Base-by-base conservation (phyloP, 2,329 filamentous ascomycete species). In the Thelonectria blattea region DNA sequence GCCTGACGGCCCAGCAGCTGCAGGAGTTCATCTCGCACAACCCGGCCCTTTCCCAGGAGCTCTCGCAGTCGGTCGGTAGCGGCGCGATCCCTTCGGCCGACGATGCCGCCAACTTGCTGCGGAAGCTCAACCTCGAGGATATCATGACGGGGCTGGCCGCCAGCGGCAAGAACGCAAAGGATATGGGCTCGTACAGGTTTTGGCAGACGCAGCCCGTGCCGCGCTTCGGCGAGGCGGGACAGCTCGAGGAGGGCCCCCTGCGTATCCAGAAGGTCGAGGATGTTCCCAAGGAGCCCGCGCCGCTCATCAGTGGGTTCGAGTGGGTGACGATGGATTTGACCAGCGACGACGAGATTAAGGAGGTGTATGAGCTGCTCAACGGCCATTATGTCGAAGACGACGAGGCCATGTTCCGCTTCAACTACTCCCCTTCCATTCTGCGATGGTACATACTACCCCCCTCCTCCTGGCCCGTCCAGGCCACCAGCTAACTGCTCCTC, bases 131-230 rank as follows among this genome's bases (percentile, higher is more conserved):
- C 65, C 79, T 91, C 56, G 84, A 88, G 72, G 88, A 92, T 64
- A 86, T 91, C 72, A 86, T 92, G 84, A 91, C 90, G 1, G 89
- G 90, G 0, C 77, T 91, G 71, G 90, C 93, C 15, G 82, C 91
- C 8, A 88, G 86, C 63, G 91, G 91, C 57, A 96, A 95, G 83
- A 96, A 96, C 72, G 89, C 88, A 69, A 97, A 97, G 81, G 93
- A 97, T 73, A 97, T 97, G 92, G 93, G 90, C 7, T 91, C 89
- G 60, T 97, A 98, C 84, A 97, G 96, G 79, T 99, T 99, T 81
- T 99, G 95, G 95, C 89, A 92, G 76, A 99, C 95, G 48, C 95
- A 99, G 77, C 95, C 95, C 1, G 95, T 99, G 60, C 91, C 91
- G 52, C 89, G 89, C 72, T 97, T 98, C 72, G 89, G 85, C 70